phyloP scores from a whole-genome alignment of 176 grass and related monocot species.

The Tuctoria greenei region DNA sequence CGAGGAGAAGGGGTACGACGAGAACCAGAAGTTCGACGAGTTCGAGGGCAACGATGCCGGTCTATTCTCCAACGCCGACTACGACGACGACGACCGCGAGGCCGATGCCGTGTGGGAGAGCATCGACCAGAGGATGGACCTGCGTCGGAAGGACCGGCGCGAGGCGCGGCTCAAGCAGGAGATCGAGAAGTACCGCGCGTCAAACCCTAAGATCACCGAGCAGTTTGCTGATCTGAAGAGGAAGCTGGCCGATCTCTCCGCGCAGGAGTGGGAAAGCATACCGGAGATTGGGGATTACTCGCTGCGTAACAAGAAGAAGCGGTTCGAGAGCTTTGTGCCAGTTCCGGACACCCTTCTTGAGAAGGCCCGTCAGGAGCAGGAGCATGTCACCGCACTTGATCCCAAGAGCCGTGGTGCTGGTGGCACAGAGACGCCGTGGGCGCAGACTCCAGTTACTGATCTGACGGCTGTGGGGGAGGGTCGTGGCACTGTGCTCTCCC shows the following conservation, averaged over 20 bases:
- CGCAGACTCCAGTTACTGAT: conserved; percentile 81
- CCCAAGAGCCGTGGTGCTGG: conserved; percentile 73
- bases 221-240: conserved; percentile 88
- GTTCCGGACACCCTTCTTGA: conserved; percentile 83
- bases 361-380: conserved; percentile 95
- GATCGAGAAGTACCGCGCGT: conserved; percentile 94
- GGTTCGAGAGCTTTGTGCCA: conserved; percentile 91
- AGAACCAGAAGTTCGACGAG: conserved; percentile 95
- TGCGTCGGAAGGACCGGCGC: conserved; percentile 77
- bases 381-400: conserved; percentile 86
- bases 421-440: conserved; percentile 80
- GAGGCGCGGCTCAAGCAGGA: conserved; percentile 89
- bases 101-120: conserved; percentile 91
- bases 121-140: conserved; percentile 88
- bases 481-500: conserved; percentile 84
- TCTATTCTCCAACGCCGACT: conserved; percentile 86
- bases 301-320: conserved; percentile 86
- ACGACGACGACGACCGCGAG: conserved; percentile 91
- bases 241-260: conserved; percentile 58
- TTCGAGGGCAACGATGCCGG: conserved; percentile 95
- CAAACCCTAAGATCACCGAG: conserved; percentile 96
- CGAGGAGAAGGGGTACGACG: conserved; percentile 92
- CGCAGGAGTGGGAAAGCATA: conserved; percentile 90
- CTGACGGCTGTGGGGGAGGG: conserved; percentile 89
- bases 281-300: conserved; percentile 94